Evolutionary conservation across 2,329 filamentous ascomycete genomes (phyloP), one percentile per base, ranked within the genome.

Genomic region (Talaromyces sp.): DNA sequence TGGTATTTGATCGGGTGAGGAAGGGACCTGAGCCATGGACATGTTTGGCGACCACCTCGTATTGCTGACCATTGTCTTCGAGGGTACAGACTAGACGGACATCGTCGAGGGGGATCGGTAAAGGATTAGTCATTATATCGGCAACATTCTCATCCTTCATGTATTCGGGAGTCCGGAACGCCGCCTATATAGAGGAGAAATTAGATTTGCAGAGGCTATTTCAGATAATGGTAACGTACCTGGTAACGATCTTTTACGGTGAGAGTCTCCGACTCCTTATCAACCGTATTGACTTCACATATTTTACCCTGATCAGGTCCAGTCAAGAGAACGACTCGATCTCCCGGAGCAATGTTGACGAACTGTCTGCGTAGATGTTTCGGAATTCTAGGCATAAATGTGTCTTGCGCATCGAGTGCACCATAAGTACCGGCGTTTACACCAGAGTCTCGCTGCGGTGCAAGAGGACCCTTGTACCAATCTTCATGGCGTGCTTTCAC

Each of bases 221-320:
- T 22, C 13, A 35, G 13, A 52, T 1, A n/a, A 33, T 16, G 47
- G 8, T 10, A 27, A 49, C 47, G 24, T 72, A 93, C 91, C 82
- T 85, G 82, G 73, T 90, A 88, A 66, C 88, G 70, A 27, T 84
- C 86, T 67, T 87, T 93, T 79, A n/a, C 79, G 82, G 47, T 50
- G 54, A 92, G 81, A 67, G 84, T 84, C 67, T 87, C 88, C 54
- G 78, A 80, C 11, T 83, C 77, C 4, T 73, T 67, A 69, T 87
- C 79, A 54, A 96, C 81, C 1, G 81, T 76, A 66, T 75, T 77
- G 52, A 98, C 86, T n/a, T 81, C 80, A 60, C 91, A 91, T 78
- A 99, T 95, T 80, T 89, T 91, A 72, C 93, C 93, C 80, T 89
- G 90, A 73, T 95, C 90, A 41, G 84, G 85, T 9, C 94, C 93